Base-by-base conservation (phyloP, 1,284 basidiomycete species). In the Malassezia sp. region DNA sequence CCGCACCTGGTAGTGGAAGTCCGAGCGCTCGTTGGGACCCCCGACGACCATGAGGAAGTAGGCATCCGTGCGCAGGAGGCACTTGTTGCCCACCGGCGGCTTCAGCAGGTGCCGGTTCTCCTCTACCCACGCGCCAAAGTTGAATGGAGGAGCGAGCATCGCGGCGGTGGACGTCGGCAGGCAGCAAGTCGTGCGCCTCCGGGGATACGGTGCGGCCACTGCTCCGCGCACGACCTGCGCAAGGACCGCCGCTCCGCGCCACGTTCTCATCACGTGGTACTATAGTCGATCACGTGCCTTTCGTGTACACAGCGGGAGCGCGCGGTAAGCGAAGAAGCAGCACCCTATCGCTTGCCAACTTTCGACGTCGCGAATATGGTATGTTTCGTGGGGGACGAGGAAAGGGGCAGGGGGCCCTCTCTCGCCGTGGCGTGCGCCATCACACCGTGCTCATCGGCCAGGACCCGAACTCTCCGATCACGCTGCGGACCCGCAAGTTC, bases 401-500 rank as follows among this genome's bases (percentile, higher is more conserved):
- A n/a, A n/a, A n/a, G n/a, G n/a, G n/a, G n/a, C n/a, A n/a, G n/a
- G n/a, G n/a, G n/a, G n/a, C n/a, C n/a, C n/a, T 12, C 3, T 18
- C 10, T 7, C 14, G 31, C 31, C 23, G 33, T 7, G 12, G 33
- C 21, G 12, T 18, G 27, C 15, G 17, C 17, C 12, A 17, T 12
- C 24, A 17, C 24, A 26, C 18, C 10, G 11, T 21, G n/a, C 17
- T 9, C 44, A 45, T 30, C 5, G 17, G 15, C 24, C 48, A 70
- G 73, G 89, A 90, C 75, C 78, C 76, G 74, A 77, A 80, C 76
- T 83, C 89, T 74, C 85, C 91, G 63, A 80, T 99, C 67, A 97
- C 93, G 62, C 79, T 97, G 73, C 86, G 93, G 70, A 96, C 93
- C 51, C 85, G 91, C 75, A 96, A 99, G 79, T 97, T 97, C 80